phyloP scores from a whole-genome alignment of 2,329 filamentous ascomycete species.

The Pestalotiopsis sp. region DNA sequence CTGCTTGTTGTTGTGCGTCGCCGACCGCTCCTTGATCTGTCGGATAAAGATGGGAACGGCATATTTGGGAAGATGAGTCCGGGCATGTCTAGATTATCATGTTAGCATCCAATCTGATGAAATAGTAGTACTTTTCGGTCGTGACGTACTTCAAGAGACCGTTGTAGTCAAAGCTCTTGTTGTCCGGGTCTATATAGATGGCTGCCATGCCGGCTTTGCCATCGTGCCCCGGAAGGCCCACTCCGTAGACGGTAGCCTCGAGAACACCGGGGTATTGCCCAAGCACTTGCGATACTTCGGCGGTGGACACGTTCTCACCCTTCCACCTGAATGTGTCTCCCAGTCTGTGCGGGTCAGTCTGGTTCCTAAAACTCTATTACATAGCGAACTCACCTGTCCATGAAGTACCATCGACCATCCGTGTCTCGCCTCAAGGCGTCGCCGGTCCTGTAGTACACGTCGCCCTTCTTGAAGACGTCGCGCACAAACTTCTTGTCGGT shows the following conservation, averaged over 20 bases:
- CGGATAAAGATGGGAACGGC: constrained; percentile 77
- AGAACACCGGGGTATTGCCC: constrained; percentile 59
- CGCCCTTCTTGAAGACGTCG: constrained; percentile 68
- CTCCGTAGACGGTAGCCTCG: constrained; percentile 74
- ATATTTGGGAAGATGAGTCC: constrained; percentile 67
- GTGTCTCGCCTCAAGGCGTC: constrained; percentile 64
- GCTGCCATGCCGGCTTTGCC: constrained; percentile 69
- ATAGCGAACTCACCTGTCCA: constrained; percentile 53
- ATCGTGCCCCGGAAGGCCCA: constrained; percentile 66
- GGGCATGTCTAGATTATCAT: constrained; percentile 45
- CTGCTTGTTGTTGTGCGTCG: constrained; percentile 79
- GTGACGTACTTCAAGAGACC: constrained; percentile 53
- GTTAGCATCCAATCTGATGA: neutral
- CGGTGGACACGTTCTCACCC: constrained; percentile 67
- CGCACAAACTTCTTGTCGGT: constrained; percentile 67
- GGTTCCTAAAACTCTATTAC: neutral
- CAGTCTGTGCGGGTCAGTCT: constrained; percentile 40
- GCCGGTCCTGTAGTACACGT: constrained; percentile 69
- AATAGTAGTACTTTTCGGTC: neutral
- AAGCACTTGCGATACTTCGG: constrained; percentile 68
- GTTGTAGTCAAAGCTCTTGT: constrained; percentile 59
- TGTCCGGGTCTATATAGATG: constrained; percentile 55
- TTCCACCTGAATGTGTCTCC: constrained; percentile 80
- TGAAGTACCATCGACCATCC: constrained; percentile 71
- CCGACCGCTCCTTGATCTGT: constrained; percentile 57